Evolutionary conservation across 2,329 filamentous ascomycete species (phyloP), one percentile per base, ranked within the genome.

Genomic region (Zopfia rhizophila): DNA sequence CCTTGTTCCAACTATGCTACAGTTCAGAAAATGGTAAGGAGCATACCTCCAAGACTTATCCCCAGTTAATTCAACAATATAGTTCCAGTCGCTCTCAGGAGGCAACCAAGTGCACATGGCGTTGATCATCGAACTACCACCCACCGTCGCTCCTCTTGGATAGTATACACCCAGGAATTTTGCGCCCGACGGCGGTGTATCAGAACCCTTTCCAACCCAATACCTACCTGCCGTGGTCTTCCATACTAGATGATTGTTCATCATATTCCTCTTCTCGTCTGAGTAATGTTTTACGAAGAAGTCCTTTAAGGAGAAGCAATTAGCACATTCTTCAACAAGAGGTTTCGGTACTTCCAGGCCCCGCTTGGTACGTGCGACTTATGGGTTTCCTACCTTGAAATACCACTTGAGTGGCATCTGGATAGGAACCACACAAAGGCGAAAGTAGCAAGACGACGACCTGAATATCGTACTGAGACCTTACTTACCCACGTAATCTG

Each of bases 261-360:
- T 72, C 27, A 76, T 73, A 50, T 82, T 79, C 30, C 75, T 74
- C 25, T 70, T 69, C 30, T 80, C 67, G 44, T 85, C 75, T 2
- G 72, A 69, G 60, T 85, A 86, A 60, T 86, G 83, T 31, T 78
- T 78, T 13, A 85, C 80, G 50, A 81, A 86, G 64, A 81, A 86
- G 59, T 84, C 79, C 82, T 82, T n/a, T n/a, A n/a, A n/a, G n/a
- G n/a, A n/a, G n/a, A n/a, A n/a, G n/a, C n/a, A n/a, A n/a, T n/a
- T n/a, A n/a, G n/a, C n/a, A n/a, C n/a, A n/a, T n/a, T n/a, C n/a
- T n/a, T n/a, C n/a, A n/a, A n/a, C n/a, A n/a, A n/a, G n/a, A n/a
- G n/a, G n/a, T n/a, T n/a, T n/a, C n/a, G n/a, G n/a, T n/a, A n/a
- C n/a, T n/a, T n/a, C n/a, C n/a, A n/a, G n/a, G n/a, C n/a, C n/a